Conservation (phyloP, 1,284 basidiomycete genomes). For the Hemileia vastatrix region DNA sequence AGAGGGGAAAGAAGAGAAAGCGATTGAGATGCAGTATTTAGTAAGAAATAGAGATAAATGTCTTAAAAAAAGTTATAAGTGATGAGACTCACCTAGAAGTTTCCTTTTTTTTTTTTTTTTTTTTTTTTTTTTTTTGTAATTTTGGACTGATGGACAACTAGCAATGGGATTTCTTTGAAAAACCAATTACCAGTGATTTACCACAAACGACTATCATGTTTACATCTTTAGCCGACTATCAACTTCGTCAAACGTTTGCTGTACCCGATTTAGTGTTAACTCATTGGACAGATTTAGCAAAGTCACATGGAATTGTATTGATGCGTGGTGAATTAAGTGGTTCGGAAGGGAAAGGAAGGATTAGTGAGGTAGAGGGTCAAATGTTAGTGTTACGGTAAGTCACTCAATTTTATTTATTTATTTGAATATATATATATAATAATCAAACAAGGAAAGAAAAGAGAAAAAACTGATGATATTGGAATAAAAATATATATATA, state of each 20-base stretch:
- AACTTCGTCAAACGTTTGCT: slow-evolving; percentile 71
- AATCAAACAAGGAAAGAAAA: slow-evolving; percentile 57
- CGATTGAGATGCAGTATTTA: slow-evolving; percentile 18
- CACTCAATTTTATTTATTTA: slow-evolving; percentile 49
- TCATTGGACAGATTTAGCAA: slow-evolving; percentile 77
- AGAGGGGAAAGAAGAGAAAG: no score
- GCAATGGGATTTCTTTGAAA: slow-evolving; percentile 19
- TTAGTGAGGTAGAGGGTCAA: slow-evolving; percentile 18
- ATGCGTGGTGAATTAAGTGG: slow-evolving; percentile 74
- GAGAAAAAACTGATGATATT: slow-evolving; percentile 11
- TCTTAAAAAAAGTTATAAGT: no score
- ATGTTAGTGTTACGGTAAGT: slow-evolving; percentile 58
- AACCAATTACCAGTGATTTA: neutral
- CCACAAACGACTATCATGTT: slow-evolving; percentile 58
- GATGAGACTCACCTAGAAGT: neutral
- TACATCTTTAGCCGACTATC: slow-evolving; percentile 90
- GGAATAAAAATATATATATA: no score
- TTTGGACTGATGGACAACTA: neutral
- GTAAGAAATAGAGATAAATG: no score
- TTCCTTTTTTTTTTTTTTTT: neutral
- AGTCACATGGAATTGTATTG: slow-evolving; percentile 71
- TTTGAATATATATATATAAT: slow-evolving; percentile 65
- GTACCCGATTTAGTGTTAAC: slow-evolving; percentile 85
- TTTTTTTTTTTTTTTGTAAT: neutral
- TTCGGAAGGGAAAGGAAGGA: slow-evolving; percentile 36